Percentiles rank a stretch among this genome's conserved stretches.
phyloP scores from a whole-genome alignment of 2,329 filamentous ascomycete species.

The Alternaria alternata region DNA sequence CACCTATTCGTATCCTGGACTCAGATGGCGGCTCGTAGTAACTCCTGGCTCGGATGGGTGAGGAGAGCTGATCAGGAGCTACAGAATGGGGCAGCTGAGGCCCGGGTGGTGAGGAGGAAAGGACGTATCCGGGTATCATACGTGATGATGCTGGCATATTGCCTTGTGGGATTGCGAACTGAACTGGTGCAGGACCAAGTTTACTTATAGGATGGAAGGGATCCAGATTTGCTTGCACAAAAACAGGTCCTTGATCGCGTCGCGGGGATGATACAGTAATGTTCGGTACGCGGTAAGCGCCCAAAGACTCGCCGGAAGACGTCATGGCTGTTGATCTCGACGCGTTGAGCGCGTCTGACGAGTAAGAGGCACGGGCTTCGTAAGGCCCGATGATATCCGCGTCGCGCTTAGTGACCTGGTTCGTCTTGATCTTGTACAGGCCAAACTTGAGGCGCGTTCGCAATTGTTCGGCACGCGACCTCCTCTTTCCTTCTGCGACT shows the following conservation, averaged over 20 bases:
- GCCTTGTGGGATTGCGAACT: slow-evolving; percentile 39
- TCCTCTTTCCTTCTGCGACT: slow-evolving; percentile 22
- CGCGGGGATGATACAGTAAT: slow-evolving; percentile 42
- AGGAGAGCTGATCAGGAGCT: slow-evolving; percentile 33
- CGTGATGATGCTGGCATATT: slow-evolving; percentile 49
- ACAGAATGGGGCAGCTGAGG: slow-evolving; percentile 24
- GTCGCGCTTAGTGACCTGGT: slow-evolving; percentile 71
- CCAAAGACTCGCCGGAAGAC: slow-evolving; percentile 22
- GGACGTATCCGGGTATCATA: slow-evolving; percentile 39
- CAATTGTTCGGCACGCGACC: slow-evolving; percentile 70
- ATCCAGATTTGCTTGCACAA: slow-evolving; percentile 43
- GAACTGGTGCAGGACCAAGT: slow-evolving; percentile 50
- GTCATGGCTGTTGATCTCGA: slow-evolving; percentile 32
- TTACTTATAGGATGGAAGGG: slow-evolving; percentile 41
- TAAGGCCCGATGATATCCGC: slow-evolving; percentile 62
- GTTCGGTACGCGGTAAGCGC: slow-evolving; percentile 31
- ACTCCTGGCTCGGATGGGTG: slow-evolving; percentile 21
- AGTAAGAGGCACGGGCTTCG: slow-evolving; percentile 32
- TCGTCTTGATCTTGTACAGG: slow-evolving; percentile 77
- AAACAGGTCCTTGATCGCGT: slow-evolving; percentile 31
- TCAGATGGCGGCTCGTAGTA: slow-evolving; percentile 24
- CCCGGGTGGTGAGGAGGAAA: slow-evolving; percentile 42
- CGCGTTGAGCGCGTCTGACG: slow-evolving; percentile 24
- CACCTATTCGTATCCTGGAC: slow-evolving; percentile 19
- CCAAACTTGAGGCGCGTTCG: slow-evolving; percentile 74